Conservation (phyloP, 2,329 filamentous ascomycete species). For the Fusarium torreyae region DNA sequence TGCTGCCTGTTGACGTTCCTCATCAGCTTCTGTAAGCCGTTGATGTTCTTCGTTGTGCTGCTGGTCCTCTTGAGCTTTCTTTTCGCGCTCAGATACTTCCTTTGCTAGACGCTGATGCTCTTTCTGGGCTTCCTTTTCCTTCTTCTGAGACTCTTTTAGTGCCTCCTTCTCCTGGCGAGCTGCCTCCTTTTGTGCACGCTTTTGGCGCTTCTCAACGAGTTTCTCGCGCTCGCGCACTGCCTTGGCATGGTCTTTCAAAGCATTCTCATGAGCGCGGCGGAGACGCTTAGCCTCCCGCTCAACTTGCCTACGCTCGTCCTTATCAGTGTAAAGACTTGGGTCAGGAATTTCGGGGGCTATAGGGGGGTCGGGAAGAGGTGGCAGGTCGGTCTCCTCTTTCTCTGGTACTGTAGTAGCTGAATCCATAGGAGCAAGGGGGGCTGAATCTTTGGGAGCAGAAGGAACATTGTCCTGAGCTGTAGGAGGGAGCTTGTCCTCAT, state of each 20-base stretch:
- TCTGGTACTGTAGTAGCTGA: not conserved
- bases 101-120: conserved; percentile 36
- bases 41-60: conserved; percentile 14
- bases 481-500: conserved; percentile 41
- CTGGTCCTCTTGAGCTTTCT: conserved; percentile 30
- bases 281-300: conserved; percentile 76
- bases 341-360: conserved; percentile 64
- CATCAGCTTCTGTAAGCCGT: not conserved
- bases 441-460: conserved; percentile 1
- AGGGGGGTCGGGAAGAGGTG: conserved; percentile 65
- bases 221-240: conserved; percentile 75
- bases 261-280: conserved; percentile 76
- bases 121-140: conserved; percentile 49
- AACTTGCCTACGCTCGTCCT: conserved; percentile 75
- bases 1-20: conserved; percentile 3
- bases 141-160: conserved; percentile 51
- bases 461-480: not conserved
- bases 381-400: conserved; percentile 34
- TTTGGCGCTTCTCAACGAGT: conserved; percentile 68
- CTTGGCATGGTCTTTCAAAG: conserved; percentile 76
- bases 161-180: conserved; percentile 52
- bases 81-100: conserved; percentile 26
- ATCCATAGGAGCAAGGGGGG: conserved; percentile 1
- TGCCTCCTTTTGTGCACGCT: conserved; percentile 57
- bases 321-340: conserved; percentile 71